Conservation (phyloP, 257 asterid species). For the Scutellaria baicalensis region DNA sequence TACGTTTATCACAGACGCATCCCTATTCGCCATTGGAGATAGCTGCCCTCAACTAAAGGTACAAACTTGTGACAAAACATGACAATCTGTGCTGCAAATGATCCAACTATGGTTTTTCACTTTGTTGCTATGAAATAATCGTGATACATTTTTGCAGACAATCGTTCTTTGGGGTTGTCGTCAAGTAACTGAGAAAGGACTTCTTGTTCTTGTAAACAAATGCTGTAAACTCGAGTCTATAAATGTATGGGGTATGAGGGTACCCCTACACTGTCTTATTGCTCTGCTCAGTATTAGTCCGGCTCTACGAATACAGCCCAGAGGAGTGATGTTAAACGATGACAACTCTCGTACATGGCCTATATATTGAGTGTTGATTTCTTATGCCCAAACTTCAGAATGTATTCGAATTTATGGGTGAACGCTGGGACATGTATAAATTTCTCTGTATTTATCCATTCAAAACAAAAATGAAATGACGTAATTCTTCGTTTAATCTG, state of each 20-base stretch:
- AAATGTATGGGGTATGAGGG: conserved; percentile 69
- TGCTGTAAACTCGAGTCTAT: conserved; percentile 63
- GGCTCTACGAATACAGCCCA: conserved; percentile 57
- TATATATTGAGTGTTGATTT: conserved; percentile 17
- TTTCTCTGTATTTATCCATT: not conserved
- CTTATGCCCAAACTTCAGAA: not conserved
- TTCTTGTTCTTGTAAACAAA: conserved; percentile 51
- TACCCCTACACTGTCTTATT: conserved; percentile 53
- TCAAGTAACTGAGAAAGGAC: conserved; percentile 67
- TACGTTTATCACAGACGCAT: conserved; percentile 62
- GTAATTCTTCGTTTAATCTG: not conserved
- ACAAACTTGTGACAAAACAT: not conserved
- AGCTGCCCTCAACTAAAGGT: conserved; percentile 70
- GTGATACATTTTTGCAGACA: conserved; percentile 28
- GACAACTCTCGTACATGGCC: conserved; percentile 28
- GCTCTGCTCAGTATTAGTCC: conserved; percentile 58
- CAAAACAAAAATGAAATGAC: not conserved
- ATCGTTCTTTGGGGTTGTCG: conserved; percentile 77
- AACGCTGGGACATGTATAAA: conserved; percentile 1
- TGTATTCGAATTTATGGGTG: not conserved
- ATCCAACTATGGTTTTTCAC: not conserved
- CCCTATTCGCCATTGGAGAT: conserved; percentile 60
- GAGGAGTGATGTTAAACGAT: conserved; percentile 29
- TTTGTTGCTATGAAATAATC: not conserved
- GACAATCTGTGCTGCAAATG: not conserved